Percentiles rank a stretch among this genome's conserved stretches.
Evolutionary conservation across 805 yeast species (phyloP).

Genomic region (Schizosaccharomyces japonicus): DNA sequence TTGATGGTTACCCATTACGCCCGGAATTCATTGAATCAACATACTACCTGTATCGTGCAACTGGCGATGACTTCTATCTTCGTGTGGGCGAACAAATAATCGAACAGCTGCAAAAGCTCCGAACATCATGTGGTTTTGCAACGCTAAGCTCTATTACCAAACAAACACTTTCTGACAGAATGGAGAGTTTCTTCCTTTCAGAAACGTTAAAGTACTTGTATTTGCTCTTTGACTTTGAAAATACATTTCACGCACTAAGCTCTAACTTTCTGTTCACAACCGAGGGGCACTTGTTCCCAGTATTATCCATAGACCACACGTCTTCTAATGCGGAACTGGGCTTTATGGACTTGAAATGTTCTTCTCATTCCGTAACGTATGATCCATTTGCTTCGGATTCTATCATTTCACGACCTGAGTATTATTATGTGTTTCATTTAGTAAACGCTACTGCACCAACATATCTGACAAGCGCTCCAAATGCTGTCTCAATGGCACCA

Average conservation of each 20-base stretch:
- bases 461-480: too few species aligned
- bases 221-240: constrained; percentile 47
- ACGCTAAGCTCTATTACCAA: constrained; percentile 47
- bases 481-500: too few species aligned
- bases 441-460: too few species aligned
- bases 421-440: too few species aligned
- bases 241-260: constrained; percentile 23
- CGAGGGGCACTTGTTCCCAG: constrained; percentile 38
- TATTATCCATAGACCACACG: too few species aligned
- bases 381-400: too few species aligned
- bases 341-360: too few species aligned
- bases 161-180: constrained; percentile 44
- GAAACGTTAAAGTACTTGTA: constrained; percentile 72
- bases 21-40: constrained; percentile 86
- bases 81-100: constrained; percentile 49
- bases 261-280: constrained; percentile 41
- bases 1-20: constrained; percentile 57
- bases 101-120: constrained; percentile 29
- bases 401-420: too few species aligned
- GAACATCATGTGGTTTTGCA: constrained; percentile 53
- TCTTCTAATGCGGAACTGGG: too few species aligned
- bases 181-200: constrained; percentile 77
- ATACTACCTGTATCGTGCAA: constrained; percentile 59
- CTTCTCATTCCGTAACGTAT: too few species aligned
- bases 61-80: constrained; percentile 62